Conservation (phyloP, 768 basidiomycete species). For the Tulasnella sp. region DNA sequence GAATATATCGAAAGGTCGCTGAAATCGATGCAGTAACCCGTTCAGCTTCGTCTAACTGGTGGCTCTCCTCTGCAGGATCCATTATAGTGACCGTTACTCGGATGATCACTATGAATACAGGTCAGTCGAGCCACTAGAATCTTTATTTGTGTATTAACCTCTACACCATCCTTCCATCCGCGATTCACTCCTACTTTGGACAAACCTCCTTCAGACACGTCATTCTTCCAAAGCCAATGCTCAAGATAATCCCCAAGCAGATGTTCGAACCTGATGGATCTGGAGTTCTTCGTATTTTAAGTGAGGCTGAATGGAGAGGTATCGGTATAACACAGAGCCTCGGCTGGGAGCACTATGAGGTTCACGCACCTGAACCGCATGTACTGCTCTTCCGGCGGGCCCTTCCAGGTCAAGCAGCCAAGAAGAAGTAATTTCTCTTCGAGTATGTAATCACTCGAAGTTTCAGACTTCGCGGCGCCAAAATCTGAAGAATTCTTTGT, state of each 20-base stretch:
- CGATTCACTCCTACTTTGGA: no score
- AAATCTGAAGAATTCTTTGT: no score
- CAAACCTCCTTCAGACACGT: conserved; percentile 73
- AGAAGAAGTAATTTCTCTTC: conserved; percentile 10
- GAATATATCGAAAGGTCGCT: conserved; percentile 13
- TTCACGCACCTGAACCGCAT: conserved; percentile 91
- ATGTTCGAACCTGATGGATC: conserved; percentile 60
- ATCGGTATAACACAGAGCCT: conserved; percentile 93
- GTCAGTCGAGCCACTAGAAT: conserved; percentile 9
- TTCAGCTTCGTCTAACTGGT: background rate
- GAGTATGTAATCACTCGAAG: no score
- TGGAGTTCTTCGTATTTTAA: conserved; percentile 66
- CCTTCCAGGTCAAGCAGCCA: background rate
- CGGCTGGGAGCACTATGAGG: conserved; percentile 96
- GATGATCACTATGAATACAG: conserved; percentile 85
- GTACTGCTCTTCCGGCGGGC: conserved; percentile 80
- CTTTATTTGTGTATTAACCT: background rate
- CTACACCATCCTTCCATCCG: background rate
- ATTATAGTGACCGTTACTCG: conserved; percentile 83
- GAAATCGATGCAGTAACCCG: no score
- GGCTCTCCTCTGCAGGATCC: conserved; percentile 41
- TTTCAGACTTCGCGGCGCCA: no score
- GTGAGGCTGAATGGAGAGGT: conserved; percentile 87
- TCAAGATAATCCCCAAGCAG: conserved; percentile 84
- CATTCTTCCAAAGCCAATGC: conserved; percentile 85